Evolutionary conservation across 2,329 filamentous ascomycete species (phyloP).

Genomic region (Thelonectria discophora): DNA sequence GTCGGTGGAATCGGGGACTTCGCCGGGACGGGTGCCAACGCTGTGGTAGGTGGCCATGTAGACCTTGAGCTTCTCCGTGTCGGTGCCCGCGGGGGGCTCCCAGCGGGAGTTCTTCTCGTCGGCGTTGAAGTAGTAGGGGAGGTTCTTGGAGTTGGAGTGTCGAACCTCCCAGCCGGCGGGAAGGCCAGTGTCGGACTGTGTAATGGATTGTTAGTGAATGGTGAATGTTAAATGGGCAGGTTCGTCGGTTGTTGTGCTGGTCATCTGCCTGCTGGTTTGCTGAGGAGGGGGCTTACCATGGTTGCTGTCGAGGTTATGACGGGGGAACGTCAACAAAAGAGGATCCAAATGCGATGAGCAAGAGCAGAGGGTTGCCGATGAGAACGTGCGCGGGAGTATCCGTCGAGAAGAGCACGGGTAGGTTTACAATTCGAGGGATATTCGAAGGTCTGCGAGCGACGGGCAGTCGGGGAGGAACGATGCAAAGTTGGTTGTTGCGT

Average conservation of each 20-base stretch:
- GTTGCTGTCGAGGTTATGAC: conserved; percentile 17
- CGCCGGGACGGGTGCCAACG: conserved; percentile 54
- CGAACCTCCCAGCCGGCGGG: conserved; percentile 93
- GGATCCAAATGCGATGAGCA: conserved; percentile 1
- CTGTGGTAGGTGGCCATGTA: conserved; percentile 94
- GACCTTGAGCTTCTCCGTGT: conserved; percentile 89
- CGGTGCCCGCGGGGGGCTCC: conserved; percentile 89
- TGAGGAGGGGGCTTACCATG: conserved; percentile 21
- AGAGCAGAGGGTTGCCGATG: neutral
- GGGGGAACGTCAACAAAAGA: conserved; percentile 15
- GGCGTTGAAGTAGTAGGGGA: conserved; percentile 98
- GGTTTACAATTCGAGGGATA: conserved; percentile 6
- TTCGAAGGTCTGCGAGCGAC: neutral
- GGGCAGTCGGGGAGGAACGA: neutral
- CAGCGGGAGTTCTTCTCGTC: conserved; percentile 88
- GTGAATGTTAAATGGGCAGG: neutral
- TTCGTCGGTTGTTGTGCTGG: conserved; percentile 1
- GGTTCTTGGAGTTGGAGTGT: conserved; percentile 97
- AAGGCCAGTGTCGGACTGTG: conserved; percentile 78
- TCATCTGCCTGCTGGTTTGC: neutral
- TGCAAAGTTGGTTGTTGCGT: conserved; percentile 8
- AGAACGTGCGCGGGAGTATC: neutral
- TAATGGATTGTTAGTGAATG: neutral
- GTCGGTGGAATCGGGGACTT: conserved; percentile 56
- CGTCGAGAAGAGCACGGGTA: neutral